Base-by-base conservation (phyloP, 164 flowering plant species). In the Echeveria elegans region DNA sequence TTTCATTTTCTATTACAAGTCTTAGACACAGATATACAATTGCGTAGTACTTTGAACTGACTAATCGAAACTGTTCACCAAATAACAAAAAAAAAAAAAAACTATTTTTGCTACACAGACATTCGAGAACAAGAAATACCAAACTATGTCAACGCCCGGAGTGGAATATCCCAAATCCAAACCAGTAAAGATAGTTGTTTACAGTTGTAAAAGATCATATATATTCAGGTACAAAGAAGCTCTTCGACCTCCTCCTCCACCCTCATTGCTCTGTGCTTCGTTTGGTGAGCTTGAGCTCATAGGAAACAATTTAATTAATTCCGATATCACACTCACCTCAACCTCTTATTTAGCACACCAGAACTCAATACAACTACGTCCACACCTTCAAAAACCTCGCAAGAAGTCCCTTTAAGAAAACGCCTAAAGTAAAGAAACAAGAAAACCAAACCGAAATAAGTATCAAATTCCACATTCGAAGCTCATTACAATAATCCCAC, bases 141-240 rank as follows among this genome's bases (percentile, higher is more conserved):
- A 40, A 40, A 40, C 45, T 2, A 40, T 40, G 45, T 40, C 11
- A 40, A 40, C 14, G 45, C 15, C 98, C 98, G 1, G 98, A 87
- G 72, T 92, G 98, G 68, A 87, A 92, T 52, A 92, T 80, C n/a
- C 98, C 98, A 1, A 87, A 81, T 16, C 96, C 98, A 48, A 88
- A 70, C 92, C 90, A 90, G 78, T 88, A 92, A 41, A 92, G 79
- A 66, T 92, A 92, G 72, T 83, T 82, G 72, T 90, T 92, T 64
- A 86, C 61, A 40, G 91, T 93, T 4, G 98, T 90, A 30, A n/a
- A n/a, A 92, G 90, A 83, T 92, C 96, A 75, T 92, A 92, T 21
- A 92, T 82, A 83, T 92, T 92, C 23, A 92, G 88, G 71, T 82
- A 92, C 19, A 43, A 43, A 7, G 47, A 18, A 14, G 16, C 47